Evolutionary conservation across 2,329 filamentous ascomycete species (phyloP), one percentile per base, ranked within the genome.

Genomic region (Aspergillus sp.): DNA sequence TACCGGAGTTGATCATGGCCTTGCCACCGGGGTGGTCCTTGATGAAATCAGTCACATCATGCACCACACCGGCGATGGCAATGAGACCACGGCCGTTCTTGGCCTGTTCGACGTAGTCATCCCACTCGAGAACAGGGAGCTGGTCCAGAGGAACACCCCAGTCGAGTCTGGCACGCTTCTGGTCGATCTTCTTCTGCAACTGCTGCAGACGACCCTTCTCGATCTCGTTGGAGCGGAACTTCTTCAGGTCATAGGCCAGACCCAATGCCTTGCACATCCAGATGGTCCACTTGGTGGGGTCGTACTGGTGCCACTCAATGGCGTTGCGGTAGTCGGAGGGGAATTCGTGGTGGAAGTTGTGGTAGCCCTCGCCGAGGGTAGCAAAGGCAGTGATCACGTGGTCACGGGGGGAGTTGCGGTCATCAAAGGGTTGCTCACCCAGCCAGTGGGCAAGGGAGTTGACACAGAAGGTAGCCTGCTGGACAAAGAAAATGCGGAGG

Each of bases 311-410:
- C 88, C 88, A 94, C 71, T 89, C 78, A 59, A 93, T 91, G 53
- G 88, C 88, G 67, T 94, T 94, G 67, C 88, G 87, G 81, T 93
- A 94, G 70, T 94, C 88, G 9, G 87, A 91, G 47, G 89, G 89
- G 74, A 94, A 94, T 70, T 94, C 88, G 78, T 94, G 88, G 74
- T 94, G 88, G 80, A 94, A 94, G 79, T 94, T 94, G 80, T 94
- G 88, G 75, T 94, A 94, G 25, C 88, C 88, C 73, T 90, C 88
- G 43, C 88, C 88, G 19, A 94, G 84, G 39, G 88, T 94, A 59
- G 89, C 84, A 15, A 94, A 74, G 41, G 88, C 88, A 37, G 88
- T 94, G 71, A 94, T 82, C 65, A 91, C 80, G 71, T 94, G 88
- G 63, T 94, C 88, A 67, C 89, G 85, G 54, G 88, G 89, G 52